A percentile compares a stretch with the other conserved stretches of the same genome.
phyloP scores from a whole-genome alignment of 805 yeast species.

The Helenozyma baotianmanensis region DNA sequence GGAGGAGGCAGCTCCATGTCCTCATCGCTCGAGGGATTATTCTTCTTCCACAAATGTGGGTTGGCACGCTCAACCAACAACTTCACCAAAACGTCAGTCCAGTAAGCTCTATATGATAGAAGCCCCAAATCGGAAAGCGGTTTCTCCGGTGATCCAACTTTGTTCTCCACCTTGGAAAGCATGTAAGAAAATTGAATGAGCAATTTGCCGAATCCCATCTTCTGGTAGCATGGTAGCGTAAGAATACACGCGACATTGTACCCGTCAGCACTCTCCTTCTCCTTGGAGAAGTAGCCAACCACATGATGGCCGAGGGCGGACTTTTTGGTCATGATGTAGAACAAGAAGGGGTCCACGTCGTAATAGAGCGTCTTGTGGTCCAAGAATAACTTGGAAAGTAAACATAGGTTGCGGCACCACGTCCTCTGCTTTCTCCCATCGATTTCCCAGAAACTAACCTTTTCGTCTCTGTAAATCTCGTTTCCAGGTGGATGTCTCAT shows the following conservation, averaged over 20 bases:
- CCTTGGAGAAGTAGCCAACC: conserved; percentile 95
- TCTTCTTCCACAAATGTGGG: conserved; percentile 34
- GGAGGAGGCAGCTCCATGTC: conserved; percentile 16
- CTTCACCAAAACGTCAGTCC: conserved; percentile 87
- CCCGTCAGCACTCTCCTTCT: conserved; percentile 91
- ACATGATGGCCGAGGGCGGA: conserved; percentile 92
- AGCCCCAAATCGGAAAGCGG: conserved; percentile 94
- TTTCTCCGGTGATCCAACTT: conserved; percentile 95
- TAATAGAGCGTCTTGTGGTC: conserved; percentile 96
- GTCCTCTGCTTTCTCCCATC: conserved; percentile 95
- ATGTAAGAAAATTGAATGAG: conserved; percentile 92
- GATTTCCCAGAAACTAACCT: conserved; percentile 92
- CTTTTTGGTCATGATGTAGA: conserved; percentile 89
- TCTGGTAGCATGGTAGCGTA: conserved; percentile 93
- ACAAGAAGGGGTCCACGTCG: conserved; percentile 96
- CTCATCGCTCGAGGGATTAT: conserved; percentile 34
- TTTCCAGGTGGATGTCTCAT: conserved; percentile 97
- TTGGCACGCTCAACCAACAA: conserved; percentile 57
- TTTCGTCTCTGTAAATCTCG: conserved; percentile 90
- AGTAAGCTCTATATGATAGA: conserved; percentile 87
- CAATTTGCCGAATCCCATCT: conserved; percentile 89
- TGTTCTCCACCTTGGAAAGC: conserved; percentile 80
- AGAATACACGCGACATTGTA: conserved; percentile 97
- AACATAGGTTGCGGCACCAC: conserved; percentile 94
- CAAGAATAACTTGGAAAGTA: conserved; percentile 81